Percentiles rank a stretch among this genome's conserved stretches.
Evolutionary conservation across 305 asterid species (phyloP).

Genomic region (Ilex paraguariensis): DNA sequence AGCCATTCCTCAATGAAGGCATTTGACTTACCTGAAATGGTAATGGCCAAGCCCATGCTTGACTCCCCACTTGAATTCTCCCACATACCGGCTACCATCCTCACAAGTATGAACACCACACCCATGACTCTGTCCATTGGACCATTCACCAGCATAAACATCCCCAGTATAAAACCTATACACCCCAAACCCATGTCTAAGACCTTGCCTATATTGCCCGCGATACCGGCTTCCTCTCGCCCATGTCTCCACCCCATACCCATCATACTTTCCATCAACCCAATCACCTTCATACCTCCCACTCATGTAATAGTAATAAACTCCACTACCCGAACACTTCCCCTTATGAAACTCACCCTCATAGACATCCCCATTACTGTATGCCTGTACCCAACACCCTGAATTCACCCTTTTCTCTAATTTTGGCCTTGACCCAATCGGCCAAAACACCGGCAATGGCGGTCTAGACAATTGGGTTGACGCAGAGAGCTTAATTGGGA

Average conservation of each 20-base stretch:
- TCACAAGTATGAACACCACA: constrained; percentile 90
- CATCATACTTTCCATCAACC: constrained; percentile 95
- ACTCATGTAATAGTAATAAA: constrained; percentile 91
- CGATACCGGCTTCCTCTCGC: constrained; percentile 85
- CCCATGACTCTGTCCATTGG: constrained; percentile 91
- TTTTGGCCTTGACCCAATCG: constrained; percentile 69
- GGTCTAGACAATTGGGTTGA: constrained; percentile 40
- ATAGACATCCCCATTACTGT: constrained; percentile 87
- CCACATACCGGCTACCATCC: constrained; percentile 81
- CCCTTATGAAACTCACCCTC: constrained; percentile 98
- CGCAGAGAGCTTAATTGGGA: constrained; percentile 57
- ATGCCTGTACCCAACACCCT: constrained; percentile 83
- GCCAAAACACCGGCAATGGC: constrained; percentile 86
- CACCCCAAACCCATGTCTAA: constrained; percentile 91
- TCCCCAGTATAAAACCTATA: constrained; percentile 92
- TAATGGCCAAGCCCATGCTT: constrained; percentile 94
- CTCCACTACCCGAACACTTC: constrained; percentile 89
- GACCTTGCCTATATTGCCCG: constrained; percentile 89
- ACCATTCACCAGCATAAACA: constrained; percentile 96
- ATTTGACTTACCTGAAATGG: constrained; percentile 68
- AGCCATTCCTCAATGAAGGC: too few species aligned
- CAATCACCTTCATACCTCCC: constrained; percentile 96
- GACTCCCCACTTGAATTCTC: constrained; percentile 93
- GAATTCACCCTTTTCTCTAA: constrained; percentile 56
- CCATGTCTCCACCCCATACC: constrained; percentile 93